A percentile compares a stretch with the other conserved stretches of the same genome.
These are phyloP conservation scores for Erysimum cheiranthoides DNA, from an alignment of 345 rosid species.

Conservation along the genomic window DNA sequence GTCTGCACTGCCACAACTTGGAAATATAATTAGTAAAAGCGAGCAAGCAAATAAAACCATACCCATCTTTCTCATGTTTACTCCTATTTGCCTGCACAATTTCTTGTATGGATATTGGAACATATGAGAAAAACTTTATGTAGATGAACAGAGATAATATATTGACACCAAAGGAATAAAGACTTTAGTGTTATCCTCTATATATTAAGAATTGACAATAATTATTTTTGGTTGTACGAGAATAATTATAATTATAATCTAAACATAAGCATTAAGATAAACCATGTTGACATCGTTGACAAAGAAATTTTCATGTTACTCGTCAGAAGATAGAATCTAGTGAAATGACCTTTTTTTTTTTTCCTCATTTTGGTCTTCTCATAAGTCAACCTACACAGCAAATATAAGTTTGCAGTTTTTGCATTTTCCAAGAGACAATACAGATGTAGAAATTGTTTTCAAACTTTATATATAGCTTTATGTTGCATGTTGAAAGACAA, in stretches of 20 bases:
- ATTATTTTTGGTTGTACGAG: background rate
- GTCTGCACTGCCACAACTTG: background rate
- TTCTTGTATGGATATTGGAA: background rate
- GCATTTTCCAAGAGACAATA: background rate
- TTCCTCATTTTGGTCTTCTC: background rate
- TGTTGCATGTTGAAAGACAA: no score
- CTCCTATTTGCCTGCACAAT: slow-evolving; percentile 2
- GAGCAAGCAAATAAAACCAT: slow-evolving; percentile 20
- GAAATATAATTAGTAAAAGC: background rate
- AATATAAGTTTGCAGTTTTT: background rate
- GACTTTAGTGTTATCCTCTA: background rate
- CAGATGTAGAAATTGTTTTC: background rate
- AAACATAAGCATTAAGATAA: background rate
- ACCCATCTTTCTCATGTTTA: slow-evolving; percentile 2
- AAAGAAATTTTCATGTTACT: slow-evolving; percentile 5
- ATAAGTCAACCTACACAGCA: slow-evolving; percentile 1
- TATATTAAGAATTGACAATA: background rate
- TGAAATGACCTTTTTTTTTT: background rate
- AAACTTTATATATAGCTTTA: no score
- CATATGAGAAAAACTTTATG: background rate
- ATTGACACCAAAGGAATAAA: background rate
- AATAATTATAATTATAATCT: background rate
- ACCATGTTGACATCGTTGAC: background rate
- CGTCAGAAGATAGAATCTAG: slow-evolving; percentile 7
- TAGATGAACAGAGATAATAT: background rate